Conservation (phyloP, 805 yeast species). For the Alloascoidea africana region DNA sequence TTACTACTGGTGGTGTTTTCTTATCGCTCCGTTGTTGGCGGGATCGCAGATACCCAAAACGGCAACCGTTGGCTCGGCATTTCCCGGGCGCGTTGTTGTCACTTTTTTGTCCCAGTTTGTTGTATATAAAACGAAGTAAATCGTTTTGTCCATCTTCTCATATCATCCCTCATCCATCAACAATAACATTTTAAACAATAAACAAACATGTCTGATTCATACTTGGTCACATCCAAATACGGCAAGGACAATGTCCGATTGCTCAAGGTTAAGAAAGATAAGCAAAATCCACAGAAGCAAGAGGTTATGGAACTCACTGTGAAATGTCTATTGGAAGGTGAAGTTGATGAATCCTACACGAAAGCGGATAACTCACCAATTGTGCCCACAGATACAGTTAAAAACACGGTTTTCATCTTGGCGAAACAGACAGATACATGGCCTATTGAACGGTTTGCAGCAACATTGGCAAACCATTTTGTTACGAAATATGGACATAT, state of each 20-base stretch:
- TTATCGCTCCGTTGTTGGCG: no score
- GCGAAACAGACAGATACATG: constrained; percentile 65
- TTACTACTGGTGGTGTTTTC: no score
- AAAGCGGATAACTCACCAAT: constrained; percentile 78
- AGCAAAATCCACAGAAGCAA: constrained; percentile 56
- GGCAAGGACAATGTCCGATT: constrained; percentile 92
- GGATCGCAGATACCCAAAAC: no score
- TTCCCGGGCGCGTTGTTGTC: no score
- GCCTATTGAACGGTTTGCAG: constrained; percentile 87
- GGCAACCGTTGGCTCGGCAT: no score
- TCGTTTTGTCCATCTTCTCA: no score
- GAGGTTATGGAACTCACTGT: constrained; percentile 81
- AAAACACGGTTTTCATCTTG: constrained; percentile 72
- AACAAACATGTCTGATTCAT: no score
- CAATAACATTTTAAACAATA: no score
- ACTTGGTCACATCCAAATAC: constrained; percentile 39
- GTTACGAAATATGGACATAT: constrained; percentile 65
- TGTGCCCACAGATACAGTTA: constrained; percentile 90
- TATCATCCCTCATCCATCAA: no score
- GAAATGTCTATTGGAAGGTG: constrained; percentile 59
- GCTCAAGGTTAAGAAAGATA: constrained; percentile 73
- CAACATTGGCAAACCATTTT: constrained; percentile 72
- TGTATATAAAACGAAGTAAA: no score
- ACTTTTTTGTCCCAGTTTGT: no score
- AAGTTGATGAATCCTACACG: constrained; percentile 69